phyloP scores from a whole-genome alignment of 1,284 basidiomycete species.

The Ganoderma sinense region DNA sequence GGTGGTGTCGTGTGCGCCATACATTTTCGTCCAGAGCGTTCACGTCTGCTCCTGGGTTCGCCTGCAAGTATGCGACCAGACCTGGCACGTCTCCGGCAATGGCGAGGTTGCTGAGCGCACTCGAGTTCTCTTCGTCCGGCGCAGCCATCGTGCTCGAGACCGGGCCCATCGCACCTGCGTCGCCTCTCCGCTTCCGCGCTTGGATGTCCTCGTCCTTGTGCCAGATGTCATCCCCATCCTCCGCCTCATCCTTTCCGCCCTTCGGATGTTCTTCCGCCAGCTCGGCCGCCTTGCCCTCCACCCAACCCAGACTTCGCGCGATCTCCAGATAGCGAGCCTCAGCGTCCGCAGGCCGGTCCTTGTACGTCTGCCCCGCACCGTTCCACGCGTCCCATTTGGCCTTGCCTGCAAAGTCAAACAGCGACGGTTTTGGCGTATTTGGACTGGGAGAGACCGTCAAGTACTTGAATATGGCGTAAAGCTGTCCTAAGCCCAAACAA shows the following conservation, averaged over 20 bases:
- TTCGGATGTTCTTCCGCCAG: slow-evolving; percentile 12
- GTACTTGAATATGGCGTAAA: slow-evolving; percentile 89
- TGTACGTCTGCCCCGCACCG: slow-evolving; percentile 57
- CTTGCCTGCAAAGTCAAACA: slow-evolving; percentile 82
- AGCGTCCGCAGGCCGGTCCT: slow-evolving; percentile 49
- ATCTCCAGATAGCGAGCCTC: slow-evolving; percentile 75
- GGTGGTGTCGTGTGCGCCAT: slow-evolving; percentile 36
- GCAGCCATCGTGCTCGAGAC: slow-evolving; percentile 68
- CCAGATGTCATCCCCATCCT: slow-evolving; percentile 40
- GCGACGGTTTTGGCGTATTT: slow-evolving; percentile 69
- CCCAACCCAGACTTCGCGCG: slow-evolving; percentile 76
- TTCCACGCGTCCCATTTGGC: slow-evolving; percentile 93
- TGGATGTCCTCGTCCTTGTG: slow-evolving; percentile 27
- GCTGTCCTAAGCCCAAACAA: slow-evolving; percentile 51
- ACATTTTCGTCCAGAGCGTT: slow-evolving; percentile 72
- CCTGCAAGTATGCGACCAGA: slow-evolving; percentile 54
- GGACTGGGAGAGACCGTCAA: slow-evolving; percentile 68
- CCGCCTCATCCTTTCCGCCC: slow-evolving; percentile 13
- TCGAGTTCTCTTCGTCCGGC: slow-evolving; percentile 45
- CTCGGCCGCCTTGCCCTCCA: slow-evolving; percentile 42
- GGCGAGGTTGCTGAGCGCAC: slow-evolving; percentile 70
- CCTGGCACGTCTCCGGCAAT: slow-evolving; percentile 60
- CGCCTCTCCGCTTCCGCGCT: slow-evolving; percentile 32
- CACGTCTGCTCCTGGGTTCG: slow-evolving; percentile 47
- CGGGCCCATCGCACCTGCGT: slow-evolving; percentile 61